These are phyloP conservation scores for Elymus sibiricus DNA, from an alignment of 176 grass and related monocot species.

Conservation along the genomic window DNA sequence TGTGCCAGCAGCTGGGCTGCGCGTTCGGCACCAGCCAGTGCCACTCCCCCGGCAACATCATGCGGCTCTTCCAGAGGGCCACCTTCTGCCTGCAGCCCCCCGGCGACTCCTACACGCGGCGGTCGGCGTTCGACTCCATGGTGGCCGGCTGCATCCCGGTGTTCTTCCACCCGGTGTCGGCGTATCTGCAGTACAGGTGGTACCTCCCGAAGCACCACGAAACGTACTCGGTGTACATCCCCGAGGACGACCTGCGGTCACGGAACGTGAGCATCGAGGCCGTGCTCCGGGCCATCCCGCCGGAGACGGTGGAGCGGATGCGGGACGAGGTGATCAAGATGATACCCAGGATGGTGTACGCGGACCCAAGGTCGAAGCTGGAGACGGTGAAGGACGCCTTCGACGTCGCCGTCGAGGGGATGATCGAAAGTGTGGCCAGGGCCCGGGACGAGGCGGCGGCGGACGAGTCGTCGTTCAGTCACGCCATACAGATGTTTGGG, in stretches of 20 bases:
- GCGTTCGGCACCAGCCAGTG: constrained; percentile 43
- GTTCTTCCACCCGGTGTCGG: constrained; percentile 42
- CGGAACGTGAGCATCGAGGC: constrained; percentile 45
- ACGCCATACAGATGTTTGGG: neutral
- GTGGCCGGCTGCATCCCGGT: constrained; percentile 54
- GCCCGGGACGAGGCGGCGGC: neutral
- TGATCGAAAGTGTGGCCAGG: constrained; percentile 17
- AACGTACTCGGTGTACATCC: constrained; percentile 46
- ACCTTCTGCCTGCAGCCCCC: constrained; percentile 57
- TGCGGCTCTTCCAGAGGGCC: constrained; percentile 45
- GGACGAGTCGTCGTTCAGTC: neutral
- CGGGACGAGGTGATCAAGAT: constrained; percentile 39
- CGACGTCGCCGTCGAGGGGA: constrained; percentile 39
- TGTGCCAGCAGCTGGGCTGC: constrained; percentile 44
- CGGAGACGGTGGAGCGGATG: constrained; percentile 32
- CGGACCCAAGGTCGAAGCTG: constrained; percentile 34
- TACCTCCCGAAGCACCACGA: constrained; percentile 27
- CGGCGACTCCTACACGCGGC: constrained; percentile 43
- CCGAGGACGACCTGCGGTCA: constrained; percentile 28
- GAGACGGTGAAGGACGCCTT: constrained; percentile 46
- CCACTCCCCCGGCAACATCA: constrained; percentile 35
- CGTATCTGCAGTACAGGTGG: constrained; percentile 53
- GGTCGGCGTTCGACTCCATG: constrained; percentile 55
- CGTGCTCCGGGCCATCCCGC: constrained; percentile 32
- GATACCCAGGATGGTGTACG: constrained; percentile 39